Evolutionary conservation across 2,329 filamentous ascomycete species (phyloP), one percentile per base, ranked within the genome.

Genomic region (Monosporascus sp.): DNA sequence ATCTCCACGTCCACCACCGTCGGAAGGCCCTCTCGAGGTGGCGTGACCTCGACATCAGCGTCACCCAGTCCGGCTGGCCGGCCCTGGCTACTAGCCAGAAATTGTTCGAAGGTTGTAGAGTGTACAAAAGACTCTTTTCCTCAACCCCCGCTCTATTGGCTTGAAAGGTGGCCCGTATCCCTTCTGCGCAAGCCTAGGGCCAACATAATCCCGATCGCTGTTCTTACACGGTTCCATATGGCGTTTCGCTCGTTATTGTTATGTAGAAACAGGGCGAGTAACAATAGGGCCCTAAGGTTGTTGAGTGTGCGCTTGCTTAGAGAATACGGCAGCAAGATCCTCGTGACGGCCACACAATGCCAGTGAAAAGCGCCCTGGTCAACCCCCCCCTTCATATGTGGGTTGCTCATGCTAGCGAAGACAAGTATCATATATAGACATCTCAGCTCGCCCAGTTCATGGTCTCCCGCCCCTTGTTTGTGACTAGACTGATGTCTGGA

Each of bases 241-340:
- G 69, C 70, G 31, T 72, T 72, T 6, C 70, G 58, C 48, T 72
- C 70, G 51, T 71, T 70, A 37, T 69, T 68, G 37, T 72, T 72
- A 45, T 72, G 70, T 1, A 72, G 53, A 22, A 22, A n/a, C 1
- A 72, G 49, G 1, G 68, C 59, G 4, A 70, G 54, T 3, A 70
- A 59, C 5, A 70, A 44, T n/a, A 70, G 56, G n/a, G 67, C 43
- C 65, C 60, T 37, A 69, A 61, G 52, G 52, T 68, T 69, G 41
- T 65, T 63, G 35, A 68, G 56, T 2, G 65, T 65, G 55, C 65
- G 66, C 31, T 64, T 68, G 18, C 63, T 64, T n/a, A 68, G 57
- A 46, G 68, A 58, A 8, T 63, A 62, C 18, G 65, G 63, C 31
- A 69, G 57, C 4, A 65, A 54, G 39, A 59, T 52, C 37, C 65